phyloP scores from a whole-genome alignment of 2,329 filamentous ascomycete species.

The Calonectria multiphialidica region DNA sequence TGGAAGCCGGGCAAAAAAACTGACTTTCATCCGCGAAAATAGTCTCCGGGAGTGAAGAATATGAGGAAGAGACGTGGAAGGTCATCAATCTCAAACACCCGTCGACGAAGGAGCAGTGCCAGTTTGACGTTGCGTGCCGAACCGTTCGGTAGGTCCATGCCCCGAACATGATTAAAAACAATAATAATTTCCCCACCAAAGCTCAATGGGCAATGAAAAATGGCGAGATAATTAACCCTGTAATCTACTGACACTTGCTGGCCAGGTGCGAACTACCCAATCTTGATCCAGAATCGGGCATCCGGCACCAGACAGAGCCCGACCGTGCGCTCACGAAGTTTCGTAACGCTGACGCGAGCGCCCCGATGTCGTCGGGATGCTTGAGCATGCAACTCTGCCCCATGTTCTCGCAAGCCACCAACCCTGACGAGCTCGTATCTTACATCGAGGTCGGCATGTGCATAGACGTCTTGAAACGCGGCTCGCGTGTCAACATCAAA shows the following conservation, averaged over 20 bases:
- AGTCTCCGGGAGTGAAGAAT: constrained; percentile 73
- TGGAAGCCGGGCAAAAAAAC: background rate
- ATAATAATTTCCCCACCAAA: background rate
- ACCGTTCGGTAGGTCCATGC: constrained; percentile 66
- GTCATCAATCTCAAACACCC: constrained; percentile 64
- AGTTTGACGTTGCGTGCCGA: constrained; percentile 71
- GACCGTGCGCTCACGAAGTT: constrained; percentile 69
- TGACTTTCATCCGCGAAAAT: constrained; percentile 1
- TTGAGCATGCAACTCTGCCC: constrained; percentile 77
- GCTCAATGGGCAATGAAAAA: background rate
- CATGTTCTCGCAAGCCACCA: constrained; percentile 53
- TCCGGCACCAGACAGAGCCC: constrained; percentile 67
- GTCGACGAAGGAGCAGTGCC: constrained; percentile 32
- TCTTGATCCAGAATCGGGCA: constrained; percentile 72
- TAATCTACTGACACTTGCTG: background rate
- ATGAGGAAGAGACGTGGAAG: constrained; percentile 79
- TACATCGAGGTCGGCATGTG: constrained; percentile 69
- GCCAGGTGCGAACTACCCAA: constrained; percentile 78
- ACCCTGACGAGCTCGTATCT: constrained; percentile 50
- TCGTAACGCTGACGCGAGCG: constrained; percentile 71
- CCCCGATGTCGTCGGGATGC: constrained; percentile 65
- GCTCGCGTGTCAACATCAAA: constrained; percentile 56
- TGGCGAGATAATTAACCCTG: constrained; percentile 15
- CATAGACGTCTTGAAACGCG: constrained; percentile 61
- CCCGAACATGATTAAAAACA: constrained; percentile 2